Evolutionary conservation across 305 asterid genomes (phyloP), one percentile per base, ranked within the genome.

Genomic region (Andrographis paniculata): DNA sequence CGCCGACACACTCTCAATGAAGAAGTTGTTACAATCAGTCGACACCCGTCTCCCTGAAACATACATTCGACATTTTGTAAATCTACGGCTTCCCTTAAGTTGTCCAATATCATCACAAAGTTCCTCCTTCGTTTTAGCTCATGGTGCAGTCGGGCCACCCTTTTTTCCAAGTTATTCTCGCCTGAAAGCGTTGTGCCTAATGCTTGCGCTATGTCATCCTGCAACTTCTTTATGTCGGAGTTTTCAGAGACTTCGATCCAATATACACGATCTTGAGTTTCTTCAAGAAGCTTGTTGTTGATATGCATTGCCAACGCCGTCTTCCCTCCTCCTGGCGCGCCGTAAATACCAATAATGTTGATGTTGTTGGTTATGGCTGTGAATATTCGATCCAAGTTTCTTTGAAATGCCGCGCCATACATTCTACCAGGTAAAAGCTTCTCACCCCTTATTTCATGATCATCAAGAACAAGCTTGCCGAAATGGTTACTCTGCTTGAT

Each of bases 301-400:
- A 49, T 33, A 14, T 49, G 28, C 55, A 17, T 49, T 33, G 43
- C 55, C 17, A 49, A 17, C 14, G 18, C n/a, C n/a, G 55, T 49
- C 43, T 49, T 49, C 30, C 55, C 55, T 17, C 14, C 55, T 49
- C 42, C 27, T 13, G 5, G 14, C 42, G 14, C 14, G 20, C 55
- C 55, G 7, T 49, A 18, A 35, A 49, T 49, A 14, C 55, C 55
- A 14, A 49, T 49, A 49, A 19, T 35, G 3, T 22, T 30, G 43
- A 49, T 43, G 9, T 19, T 35, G 0, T 13, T 17, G 9, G 8
- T 43, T 1, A 13, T 9, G 35, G 18, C 55, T 33, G 9, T 33
- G 43, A 24, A 18, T 31, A 49, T 33, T 49, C 31, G 37, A 0
- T 41, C 19, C 43, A 35, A 13, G 19, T 8, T 30, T 30, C 17